A percentile compares a stretch with the other conserved stretches of the same genome.
These are phyloP conservation scores for Saussurea involucrata DNA, from an alignment of 129 eudicot species.

Conservation along the genomic window DNA sequence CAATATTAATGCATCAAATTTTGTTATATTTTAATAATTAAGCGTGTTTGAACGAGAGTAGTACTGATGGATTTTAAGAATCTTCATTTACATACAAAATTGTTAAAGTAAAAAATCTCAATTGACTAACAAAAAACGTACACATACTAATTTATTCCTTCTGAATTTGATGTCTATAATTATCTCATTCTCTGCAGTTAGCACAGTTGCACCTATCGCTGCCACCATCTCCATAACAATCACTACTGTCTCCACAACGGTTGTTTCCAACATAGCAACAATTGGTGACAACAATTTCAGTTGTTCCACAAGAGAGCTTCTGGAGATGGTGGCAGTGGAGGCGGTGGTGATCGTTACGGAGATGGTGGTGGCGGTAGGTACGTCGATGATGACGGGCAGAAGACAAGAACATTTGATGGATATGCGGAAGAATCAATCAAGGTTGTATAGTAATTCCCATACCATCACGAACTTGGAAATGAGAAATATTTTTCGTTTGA, in stretches of 20 bases:
- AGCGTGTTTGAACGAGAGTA: background rate
- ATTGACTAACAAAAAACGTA: background rate
- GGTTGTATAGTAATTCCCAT: background rate
- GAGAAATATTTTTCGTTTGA: background rate
- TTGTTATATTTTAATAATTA: background rate
- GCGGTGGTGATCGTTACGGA: conserved; percentile 39
- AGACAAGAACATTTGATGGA: background rate
- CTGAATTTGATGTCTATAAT: background rate
- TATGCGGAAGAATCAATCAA: background rate
- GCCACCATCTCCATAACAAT: conserved; percentile 17
- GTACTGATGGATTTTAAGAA: background rate
- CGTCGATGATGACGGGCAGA: background rate
- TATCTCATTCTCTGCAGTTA: background rate
- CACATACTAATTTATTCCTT: background rate
- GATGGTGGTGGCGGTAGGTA: conserved; percentile 7
- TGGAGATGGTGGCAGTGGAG: conserved; percentile 14
- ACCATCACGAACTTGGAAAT: background rate
- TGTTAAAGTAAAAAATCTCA: background rate
- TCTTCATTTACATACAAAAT: background rate
- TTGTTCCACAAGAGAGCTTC: background rate
- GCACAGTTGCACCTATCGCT: background rate
- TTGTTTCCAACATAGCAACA: background rate
- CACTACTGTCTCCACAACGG: conserved; percentile 20
- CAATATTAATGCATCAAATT: background rate
- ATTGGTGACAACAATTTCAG: background rate